Conservation (phyloP, 768 basidiomycete species). For the Panaeolus cyanescens region DNA sequence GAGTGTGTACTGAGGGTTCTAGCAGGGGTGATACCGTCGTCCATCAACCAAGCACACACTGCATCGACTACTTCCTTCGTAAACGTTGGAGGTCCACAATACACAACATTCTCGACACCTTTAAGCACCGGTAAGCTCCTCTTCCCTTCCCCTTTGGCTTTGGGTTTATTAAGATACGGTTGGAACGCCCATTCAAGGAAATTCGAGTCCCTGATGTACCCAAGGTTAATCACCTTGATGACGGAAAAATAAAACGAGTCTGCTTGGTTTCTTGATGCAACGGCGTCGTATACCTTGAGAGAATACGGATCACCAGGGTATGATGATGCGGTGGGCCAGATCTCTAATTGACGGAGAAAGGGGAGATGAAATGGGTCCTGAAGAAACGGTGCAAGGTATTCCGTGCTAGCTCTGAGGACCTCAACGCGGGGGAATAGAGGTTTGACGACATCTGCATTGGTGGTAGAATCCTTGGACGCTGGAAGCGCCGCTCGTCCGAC, state of each 20-base stretch:
- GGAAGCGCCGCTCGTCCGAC: not conserved
- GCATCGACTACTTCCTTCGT: not conserved
- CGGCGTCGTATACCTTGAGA: not conserved
- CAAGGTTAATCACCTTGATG: not conserved
- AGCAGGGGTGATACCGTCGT: not conserved
- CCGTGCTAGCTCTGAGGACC: not conserved
- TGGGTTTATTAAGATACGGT: not conserved
- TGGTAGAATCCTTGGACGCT: not conserved
- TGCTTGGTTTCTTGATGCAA: not conserved
- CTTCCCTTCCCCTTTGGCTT: not conserved
- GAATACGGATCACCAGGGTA: not conserved
- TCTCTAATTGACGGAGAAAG: not conserved
- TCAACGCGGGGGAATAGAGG: not conserved
- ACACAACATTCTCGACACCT: not conserved
- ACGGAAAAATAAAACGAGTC: not conserved
- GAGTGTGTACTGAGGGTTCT: not conserved
- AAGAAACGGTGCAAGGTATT: not conserved
- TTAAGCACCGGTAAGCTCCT: not conserved
- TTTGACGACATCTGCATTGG: not conserved
- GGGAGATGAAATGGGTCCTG: not conserved
- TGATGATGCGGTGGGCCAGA: not conserved
- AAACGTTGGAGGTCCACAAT: not conserved
- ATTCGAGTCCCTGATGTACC: not conserved
- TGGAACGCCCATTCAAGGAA: not conserved
- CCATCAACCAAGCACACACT: not conserved